These are phyloP conservation scores for Teunomyces barrocoloradensis DNA, from an alignment of 805 yeast species.

Conservation along the genomic window DNA sequence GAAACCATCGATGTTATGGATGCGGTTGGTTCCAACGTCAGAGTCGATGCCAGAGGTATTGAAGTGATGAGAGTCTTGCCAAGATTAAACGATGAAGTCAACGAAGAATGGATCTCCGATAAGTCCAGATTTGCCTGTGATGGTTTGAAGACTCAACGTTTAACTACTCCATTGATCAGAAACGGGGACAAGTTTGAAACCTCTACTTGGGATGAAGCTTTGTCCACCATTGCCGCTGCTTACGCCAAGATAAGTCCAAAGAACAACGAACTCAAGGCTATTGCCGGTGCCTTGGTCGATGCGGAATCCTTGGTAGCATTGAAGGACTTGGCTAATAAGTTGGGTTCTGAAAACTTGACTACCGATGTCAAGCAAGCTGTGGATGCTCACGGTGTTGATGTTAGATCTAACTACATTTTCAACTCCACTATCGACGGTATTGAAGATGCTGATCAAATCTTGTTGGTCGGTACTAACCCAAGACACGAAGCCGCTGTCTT, in stretches of 20 bases:
- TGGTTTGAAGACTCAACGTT: constrained; percentile 81
- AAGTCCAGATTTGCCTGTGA: constrained; percentile 84
- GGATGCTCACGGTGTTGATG: constrained; percentile 62
- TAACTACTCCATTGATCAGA: constrained; percentile 76
- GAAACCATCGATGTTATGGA: constrained; percentile 84
- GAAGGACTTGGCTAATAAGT: constrained; percentile 71
- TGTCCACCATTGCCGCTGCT: constrained; percentile 65
- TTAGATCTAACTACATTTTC: constrained; percentile 77
- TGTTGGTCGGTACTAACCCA: constrained; percentile 83
- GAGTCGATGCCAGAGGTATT: constrained; percentile 84
- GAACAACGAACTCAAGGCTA: constrained; percentile 73
- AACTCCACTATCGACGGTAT: constrained; percentile 77
- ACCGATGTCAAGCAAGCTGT: constrained; percentile 63
- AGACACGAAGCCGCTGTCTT: constrained; percentile 88
- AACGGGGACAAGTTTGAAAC: constrained; percentile 65
- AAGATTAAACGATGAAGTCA: constrained; percentile 78
- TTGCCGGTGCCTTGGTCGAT: constrained; percentile 79
- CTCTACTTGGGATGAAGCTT: constrained; percentile 87
- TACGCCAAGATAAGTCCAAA: constrained; percentile 53
- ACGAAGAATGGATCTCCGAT: constrained; percentile 91
- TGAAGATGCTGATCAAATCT: constrained; percentile 78
- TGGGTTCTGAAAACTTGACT: constrained; percentile 79
- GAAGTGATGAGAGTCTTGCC: constrained; percentile 88
- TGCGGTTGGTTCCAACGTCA: constrained; percentile 76
- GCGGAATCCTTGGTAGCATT: constrained; percentile 80